These are phyloP conservation scores for Phialophora verrucosa DNA, from an alignment of 2,329 filamentous ascomycete genomes.

Conservation along the genomic window DNA sequence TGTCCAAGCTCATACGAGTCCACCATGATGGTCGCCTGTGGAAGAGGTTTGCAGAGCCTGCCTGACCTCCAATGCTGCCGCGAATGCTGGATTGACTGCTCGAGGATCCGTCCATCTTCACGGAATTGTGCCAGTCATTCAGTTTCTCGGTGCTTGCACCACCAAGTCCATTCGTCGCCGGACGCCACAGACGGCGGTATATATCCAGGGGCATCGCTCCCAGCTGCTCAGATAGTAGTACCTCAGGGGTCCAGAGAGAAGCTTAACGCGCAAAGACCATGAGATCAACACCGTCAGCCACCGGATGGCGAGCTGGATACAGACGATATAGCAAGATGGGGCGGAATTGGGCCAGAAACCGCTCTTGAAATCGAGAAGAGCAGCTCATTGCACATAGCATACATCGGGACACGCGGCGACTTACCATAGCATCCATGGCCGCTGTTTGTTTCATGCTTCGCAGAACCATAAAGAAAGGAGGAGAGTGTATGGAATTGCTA, in stretches of 20 bases:
- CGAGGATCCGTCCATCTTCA: slow-evolving; percentile 1
- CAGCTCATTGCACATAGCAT: not conserved
- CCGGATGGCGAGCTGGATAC: slow-evolving; percentile 4
- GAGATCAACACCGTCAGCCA: slow-evolving; percentile 16
- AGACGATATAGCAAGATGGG: not conserved
- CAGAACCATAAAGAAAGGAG: not conserved
- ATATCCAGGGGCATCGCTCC: slow-evolving; percentile 3
- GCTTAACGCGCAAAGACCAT: not conserved
- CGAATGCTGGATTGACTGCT: slow-evolving; percentile 29
- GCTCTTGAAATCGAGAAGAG: not conserved
- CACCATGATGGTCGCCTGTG: slow-evolving; percentile 21
- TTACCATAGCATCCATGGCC: not conserved
- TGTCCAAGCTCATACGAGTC: slow-evolving; percentile 32
- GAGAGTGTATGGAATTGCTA: not conserved
- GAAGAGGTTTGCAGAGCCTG: not conserved
- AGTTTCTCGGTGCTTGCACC: not conserved
- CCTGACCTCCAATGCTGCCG: slow-evolving; percentile 15
- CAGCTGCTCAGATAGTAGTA: not conserved
- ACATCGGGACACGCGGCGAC: not conserved
- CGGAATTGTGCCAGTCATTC: not conserved
- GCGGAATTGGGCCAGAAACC: not conserved
- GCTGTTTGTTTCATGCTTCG: slow-evolving; percentile 4
- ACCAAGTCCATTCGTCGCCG: not conserved
- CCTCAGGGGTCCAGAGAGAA: slow-evolving; percentile 8
- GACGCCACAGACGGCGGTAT: slow-evolving; percentile 10